Conservation (phyloP, 495 filamentous ascomycete species). For the Neohortaea acidophila region DNA sequence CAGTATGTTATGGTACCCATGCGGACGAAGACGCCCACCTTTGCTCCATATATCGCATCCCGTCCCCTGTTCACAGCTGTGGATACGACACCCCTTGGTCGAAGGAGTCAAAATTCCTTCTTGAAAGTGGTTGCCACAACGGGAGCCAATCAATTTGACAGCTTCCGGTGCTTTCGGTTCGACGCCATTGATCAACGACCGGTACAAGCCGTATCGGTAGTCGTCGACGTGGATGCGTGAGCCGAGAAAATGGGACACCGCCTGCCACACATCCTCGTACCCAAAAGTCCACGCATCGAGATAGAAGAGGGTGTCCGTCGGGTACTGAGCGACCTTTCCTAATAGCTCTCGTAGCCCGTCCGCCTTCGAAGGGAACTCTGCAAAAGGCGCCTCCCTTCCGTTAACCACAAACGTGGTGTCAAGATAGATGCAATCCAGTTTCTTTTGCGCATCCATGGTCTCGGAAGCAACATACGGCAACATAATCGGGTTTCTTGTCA, state of each 20-base stretch:
- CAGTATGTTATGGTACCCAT: constrained; percentile 1
- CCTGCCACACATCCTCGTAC: constrained; percentile 79
- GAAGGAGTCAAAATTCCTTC: constrained; percentile 54
- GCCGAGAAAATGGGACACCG: constrained; percentile 52
- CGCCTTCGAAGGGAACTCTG: constrained; percentile 45
- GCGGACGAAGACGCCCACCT: constrained; percentile 6
- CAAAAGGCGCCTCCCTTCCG: constrained; percentile 28
- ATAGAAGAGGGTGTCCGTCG: constrained; percentile 64
- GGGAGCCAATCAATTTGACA: constrained; percentile 56
- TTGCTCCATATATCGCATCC: constrained; percentile 42
- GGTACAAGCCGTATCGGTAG: constrained; percentile 64
- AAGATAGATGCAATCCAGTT: constrained; percentile 64
- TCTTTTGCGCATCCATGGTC: constrained; percentile 10
- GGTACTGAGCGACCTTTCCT: constrained; percentile 50
- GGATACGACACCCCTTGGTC: constrained; percentile 52
- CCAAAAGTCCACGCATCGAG: constrained; percentile 89
- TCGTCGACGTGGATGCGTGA: constrained; percentile 68
- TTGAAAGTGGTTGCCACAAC: constrained; percentile 55
- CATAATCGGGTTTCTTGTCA: constrained; percentile 55
- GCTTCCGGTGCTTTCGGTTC: constrained; percentile 36
- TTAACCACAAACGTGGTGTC: constrained; percentile 63
- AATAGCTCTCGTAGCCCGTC: constrained; percentile 65
- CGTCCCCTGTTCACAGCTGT: constrained; percentile 70
- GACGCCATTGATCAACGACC: constrained; percentile 36
- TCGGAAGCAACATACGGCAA: constrained; percentile 44